phyloP scores from a whole-genome alignment of 2,329 filamentous ascomycete species.

The Macrophomina phaseolina region DNA sequence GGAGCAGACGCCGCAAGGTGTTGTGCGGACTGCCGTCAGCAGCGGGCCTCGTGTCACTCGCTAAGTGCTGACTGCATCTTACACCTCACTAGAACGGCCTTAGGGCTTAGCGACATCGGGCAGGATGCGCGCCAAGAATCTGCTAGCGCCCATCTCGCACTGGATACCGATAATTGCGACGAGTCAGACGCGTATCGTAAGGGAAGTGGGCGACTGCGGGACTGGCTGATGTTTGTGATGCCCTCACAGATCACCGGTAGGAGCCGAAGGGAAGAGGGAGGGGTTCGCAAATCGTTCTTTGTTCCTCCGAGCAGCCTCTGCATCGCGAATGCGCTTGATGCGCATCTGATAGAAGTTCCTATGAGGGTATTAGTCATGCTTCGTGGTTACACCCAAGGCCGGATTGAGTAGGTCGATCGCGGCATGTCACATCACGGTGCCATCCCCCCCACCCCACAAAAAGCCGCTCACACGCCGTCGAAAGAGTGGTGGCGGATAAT shows the following conservation, averaged over 20 bases:
- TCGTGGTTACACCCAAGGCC: neutral
- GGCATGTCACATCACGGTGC: neutral
- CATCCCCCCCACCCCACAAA: neutral
- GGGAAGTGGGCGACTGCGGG: slow-evolving; percentile 10
- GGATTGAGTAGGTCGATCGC: neutral
- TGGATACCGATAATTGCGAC: slow-evolving; percentile 26
- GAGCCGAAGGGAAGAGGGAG: slow-evolving; percentile 82
- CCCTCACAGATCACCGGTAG: slow-evolving; percentile 58
- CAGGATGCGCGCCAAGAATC: slow-evolving; percentile 18
- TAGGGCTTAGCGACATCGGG: slow-evolving; percentile 25
- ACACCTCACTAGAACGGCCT: slow-evolving; percentile 26
- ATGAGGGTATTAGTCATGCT: slow-evolving; percentile 22
- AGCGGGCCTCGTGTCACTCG: slow-evolving; percentile 27
- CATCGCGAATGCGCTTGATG: slow-evolving; percentile 75
- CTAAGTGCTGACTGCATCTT: slow-evolving; percentile 29
- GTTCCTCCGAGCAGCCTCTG: slow-evolving; percentile 80
- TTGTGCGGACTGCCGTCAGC: slow-evolving; percentile 27
- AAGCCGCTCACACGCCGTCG: neutral
- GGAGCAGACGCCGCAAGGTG: slow-evolving; percentile 10
- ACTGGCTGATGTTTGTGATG: neutral
- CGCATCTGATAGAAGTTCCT: slow-evolving; percentile 89
- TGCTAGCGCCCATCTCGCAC: slow-evolving; percentile 14
- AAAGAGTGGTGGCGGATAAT: neutral
- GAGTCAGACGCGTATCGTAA: slow-evolving; percentile 18
- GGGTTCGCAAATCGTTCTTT: slow-evolving; percentile 80